Percentiles rank a stretch among this genome's conserved stretches.
These are phyloP conservation scores for Paracamarosporium sp. DNA, from an alignment of 2,329 filamentous ascomycete species.

Conservation along the genomic window DNA sequence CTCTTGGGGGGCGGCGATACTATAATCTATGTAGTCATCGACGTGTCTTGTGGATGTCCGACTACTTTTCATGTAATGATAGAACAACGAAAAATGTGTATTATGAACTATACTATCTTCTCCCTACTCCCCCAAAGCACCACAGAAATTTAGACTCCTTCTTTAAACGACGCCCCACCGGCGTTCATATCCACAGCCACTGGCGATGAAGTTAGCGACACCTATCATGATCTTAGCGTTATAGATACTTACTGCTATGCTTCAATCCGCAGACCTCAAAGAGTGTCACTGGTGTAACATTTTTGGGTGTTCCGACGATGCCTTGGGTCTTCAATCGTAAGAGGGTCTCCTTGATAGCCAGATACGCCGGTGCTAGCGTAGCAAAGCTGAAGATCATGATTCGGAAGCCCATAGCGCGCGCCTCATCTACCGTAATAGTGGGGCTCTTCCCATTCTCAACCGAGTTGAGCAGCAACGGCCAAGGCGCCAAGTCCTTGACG, in stretches of 20 bases:
- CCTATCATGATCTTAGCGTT: neutral
- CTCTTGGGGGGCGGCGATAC: no score
- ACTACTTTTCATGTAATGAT: no score
- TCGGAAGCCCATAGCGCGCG: constrained; percentile 57
- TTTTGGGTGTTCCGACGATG: constrained; percentile 10
- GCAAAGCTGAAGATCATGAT: constrained; percentile 20
- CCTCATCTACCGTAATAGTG: constrained; percentile 57
- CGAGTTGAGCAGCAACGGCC: constrained; percentile 60
- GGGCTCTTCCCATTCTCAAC: constrained; percentile 63
- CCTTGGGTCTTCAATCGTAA: constrained; percentile 15
- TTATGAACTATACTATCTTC: no score
- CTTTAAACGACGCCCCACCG: constrained; percentile 5
- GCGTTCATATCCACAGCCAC: constrained; percentile 9
- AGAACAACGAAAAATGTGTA: no score
- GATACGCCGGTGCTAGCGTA: constrained; percentile 14
- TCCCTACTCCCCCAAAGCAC: neutral
- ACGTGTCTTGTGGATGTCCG: no score
- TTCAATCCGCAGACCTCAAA: constrained; percentile 18
- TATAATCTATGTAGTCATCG: no score
- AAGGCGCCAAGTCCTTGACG: constrained; percentile 53
- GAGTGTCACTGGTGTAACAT: constrained; percentile 13
- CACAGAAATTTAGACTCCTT: neutral
- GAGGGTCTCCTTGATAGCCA: constrained; percentile 17
- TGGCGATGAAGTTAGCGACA: neutral
- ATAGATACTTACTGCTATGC: constrained; percentile 5